Evolutionary conservation across 2,329 filamentous ascomycete species (phyloP), one percentile per base, ranked within the genome.

Genomic region (Aulographum hederae): DNA sequence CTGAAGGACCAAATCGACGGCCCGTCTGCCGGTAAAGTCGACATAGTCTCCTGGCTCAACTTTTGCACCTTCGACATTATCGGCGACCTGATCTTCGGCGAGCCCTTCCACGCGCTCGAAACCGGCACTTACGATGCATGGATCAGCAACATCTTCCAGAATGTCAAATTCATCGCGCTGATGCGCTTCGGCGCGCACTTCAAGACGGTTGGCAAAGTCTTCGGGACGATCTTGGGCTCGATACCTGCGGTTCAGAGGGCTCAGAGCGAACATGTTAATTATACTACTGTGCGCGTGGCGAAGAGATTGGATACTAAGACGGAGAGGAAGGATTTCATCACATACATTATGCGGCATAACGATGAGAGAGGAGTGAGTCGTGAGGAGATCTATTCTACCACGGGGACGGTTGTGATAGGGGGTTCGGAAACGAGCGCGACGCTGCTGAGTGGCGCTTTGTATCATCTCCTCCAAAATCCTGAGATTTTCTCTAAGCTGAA

Each of bases 81-180:
- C 38, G 45, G 38, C 6, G 47, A 50, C 21, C 34, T 51, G 3
- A 41, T 45, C 0, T 48, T 49, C 31, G 45, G 37, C 18, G 46
- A 49, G 31, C 38, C 45, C 0, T 41, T 48, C 29, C 40, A 38
- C n/a, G n/a, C n/a, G n/a, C n/a, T n/a, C n/a, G n/a, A n/a, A n/a
- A n/a, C n/a, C n/a, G n/a, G n/a, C n/a, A 23, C 6, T 6, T 6
- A 28, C 6, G 26, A 8, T 6, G 15, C 6, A 13, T 51, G 47
- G 48, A 46, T 51, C 3, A 40, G 46, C 5, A 39, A 50, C 2
- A 41, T 51, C 33, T 51, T 45, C 28, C 46, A 50, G 34, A 46
- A 43, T 6, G 49, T 51, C 38, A 51, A 51, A 35, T 43, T 46
- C 12, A n/a, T n/a, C n/a, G n/a, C n/a, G n/a, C n/a, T n/a, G n/a